Evolutionary conservation across 768 basidiomycete genomes (phyloP).

Genomic region (Cyclocybe aegerita): DNA sequence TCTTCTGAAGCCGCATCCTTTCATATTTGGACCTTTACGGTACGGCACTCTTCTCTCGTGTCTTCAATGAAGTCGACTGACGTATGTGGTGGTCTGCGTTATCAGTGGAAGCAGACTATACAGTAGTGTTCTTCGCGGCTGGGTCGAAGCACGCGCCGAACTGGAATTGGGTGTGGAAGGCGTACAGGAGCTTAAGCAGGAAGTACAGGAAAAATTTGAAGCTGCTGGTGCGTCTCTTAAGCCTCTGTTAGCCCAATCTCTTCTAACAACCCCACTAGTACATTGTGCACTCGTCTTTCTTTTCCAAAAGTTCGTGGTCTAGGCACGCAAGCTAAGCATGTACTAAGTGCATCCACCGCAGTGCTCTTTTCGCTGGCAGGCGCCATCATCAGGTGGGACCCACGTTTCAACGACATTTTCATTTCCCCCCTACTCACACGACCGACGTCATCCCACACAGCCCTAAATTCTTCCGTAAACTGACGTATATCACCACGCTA

Average conservation of each 20-base stretch:
- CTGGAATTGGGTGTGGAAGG: slow-evolving; percentile 94
- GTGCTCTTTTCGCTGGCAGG: slow-evolving; percentile 90
- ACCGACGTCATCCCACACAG: slow-evolving; percentile 41
- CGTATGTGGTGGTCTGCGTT: background rate
- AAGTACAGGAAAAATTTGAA: slow-evolving; percentile 91
- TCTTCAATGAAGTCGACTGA: background rate
- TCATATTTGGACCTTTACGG: slow-evolving; percentile 82
- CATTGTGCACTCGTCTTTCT: slow-evolving; percentile 86
- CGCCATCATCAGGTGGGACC: slow-evolving; percentile 75
- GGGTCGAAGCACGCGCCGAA: slow-evolving; percentile 71
- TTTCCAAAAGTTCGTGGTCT: slow-evolving; percentile 70
- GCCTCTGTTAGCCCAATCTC: background rate
- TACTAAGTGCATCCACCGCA: slow-evolving; percentile 26
- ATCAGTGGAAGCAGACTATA: slow-evolving; percentile 85
- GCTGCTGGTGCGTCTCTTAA: slow-evolving; percentile 54
- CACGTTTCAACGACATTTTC: background rate
- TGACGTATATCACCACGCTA: slow-evolving; percentile 73
- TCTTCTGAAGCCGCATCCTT: slow-evolving; percentile 60
- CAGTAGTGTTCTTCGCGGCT: slow-evolving; percentile 84
- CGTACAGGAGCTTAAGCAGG: slow-evolving; percentile 74
- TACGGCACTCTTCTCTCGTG: slow-evolving; percentile 27
- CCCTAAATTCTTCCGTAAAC: slow-evolving; percentile 89
- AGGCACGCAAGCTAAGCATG: background rate
- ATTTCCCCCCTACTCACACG: slow-evolving; percentile 1
- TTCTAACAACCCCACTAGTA: slow-evolving; percentile 42